Evolutionary conservation across 148 eudicot species (phyloP), one percentile per base, ranked within the genome.

Genomic region (Vaccinium darrowii): DNA sequence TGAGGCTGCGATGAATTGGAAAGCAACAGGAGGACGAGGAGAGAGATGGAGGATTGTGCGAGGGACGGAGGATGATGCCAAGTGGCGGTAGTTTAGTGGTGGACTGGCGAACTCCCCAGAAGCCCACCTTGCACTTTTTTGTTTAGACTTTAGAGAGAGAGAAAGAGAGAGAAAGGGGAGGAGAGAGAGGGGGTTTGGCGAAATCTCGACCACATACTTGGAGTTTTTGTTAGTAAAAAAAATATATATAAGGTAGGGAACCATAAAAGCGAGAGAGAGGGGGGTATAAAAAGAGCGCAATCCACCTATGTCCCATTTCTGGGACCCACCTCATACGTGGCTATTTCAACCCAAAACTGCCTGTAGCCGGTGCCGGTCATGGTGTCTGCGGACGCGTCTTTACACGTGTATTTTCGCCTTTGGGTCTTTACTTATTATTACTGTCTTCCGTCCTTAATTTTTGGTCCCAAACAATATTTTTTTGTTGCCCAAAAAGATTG

Each of bases 1-100:
- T 78, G 86, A 84, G 86, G 86, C 78, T 67, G 78, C 53, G 56
- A 78, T 84, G 75, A 25, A 78, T 50, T 15, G 74, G 47, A 60
- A 62, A 52, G 50, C 69, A 16, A 12, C 67, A 16, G 23, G 16
- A 8, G 27, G 27, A 79, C 81, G 65, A 79, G 81, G 81, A 53
- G 50, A 74, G n/a, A 23, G 83, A 33, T 16, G 12, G 47, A 19
- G 25, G 49, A 47, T 8, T n/a, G 8, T 43, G 78, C 49, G 21
- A 43, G 65, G 16, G 51, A 21, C 6, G 12, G 10, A 16, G 47
- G 56, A 43, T 60, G 57, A 23, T 77, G 86, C 75, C 86, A 84
- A 23, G 76, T 84, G 86, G 58, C 50, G 0, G 5, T 0, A 0
- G 1, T 84, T 62, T 62, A 84, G 62, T 63, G 86, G 81, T n/a